Base-by-base conservation (phyloP, 2,329 filamentous ascomycete species). In the Lecanosticta acicola region DNA sequence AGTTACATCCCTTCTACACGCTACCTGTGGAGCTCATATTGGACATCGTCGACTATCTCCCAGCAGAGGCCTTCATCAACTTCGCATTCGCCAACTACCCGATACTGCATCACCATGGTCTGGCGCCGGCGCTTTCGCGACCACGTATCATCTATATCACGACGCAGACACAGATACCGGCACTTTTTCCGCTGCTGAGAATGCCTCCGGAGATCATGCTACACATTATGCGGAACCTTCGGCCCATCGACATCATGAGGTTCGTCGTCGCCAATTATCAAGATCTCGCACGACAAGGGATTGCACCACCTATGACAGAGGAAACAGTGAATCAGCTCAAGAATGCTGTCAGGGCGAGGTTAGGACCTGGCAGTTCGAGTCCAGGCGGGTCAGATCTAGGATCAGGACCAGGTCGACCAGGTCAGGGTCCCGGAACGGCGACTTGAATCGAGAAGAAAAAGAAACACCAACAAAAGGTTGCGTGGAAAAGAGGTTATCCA, bases 11-110 rank as follows among this genome's bases (percentile, higher is more conserved):
- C 1, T 68, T 74, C 39, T 67, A 68, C 45, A 45, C 53, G 13
- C 65, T 76, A 4, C 73, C 73, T 2, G 59, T 66, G 2, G 73
- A 76, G 55, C 64, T 76, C 2, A 61, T 75, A 14, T 60, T 74
- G 16, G 63, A 67, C 34, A 71, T 76, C 13, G 63, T 73, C 46
- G 56, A 67, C 14, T 63, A 64, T 16, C 60, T 74, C 3, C 57
- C 63, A 18, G 59, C 66, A 3, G 60, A 67, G 7, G 61, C 69
- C 4, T 70, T 70, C 45, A 66, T 74, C 56, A 68, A 66, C 26
- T 67, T 76, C 40, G 69, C 68, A 2, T 65, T 76, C 26, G 71
- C 71, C 39, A 65, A 69, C 34, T 75, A 74, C 50, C 67, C 68
- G 3, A 60, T 69, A 3, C 60, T 76, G 4, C 62, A 64, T 41